Percentiles rank a stretch among this genome's conserved stretches.
Conservation (phyloP, 2,329 filamentous ascomycete genomes). For the Colletotrichum sidae region DNA sequence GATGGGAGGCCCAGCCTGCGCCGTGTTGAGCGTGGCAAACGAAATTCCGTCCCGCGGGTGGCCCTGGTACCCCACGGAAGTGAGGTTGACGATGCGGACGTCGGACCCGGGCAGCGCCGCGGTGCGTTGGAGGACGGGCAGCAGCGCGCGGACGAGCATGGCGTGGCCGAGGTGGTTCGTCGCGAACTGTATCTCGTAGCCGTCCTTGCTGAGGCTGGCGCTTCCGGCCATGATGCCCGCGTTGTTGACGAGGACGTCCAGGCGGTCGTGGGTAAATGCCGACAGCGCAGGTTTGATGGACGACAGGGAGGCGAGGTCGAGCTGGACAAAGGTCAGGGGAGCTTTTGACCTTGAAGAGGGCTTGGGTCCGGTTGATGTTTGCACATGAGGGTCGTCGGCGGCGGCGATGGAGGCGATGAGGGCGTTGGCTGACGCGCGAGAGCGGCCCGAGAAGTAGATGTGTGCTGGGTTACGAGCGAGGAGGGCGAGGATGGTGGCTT, state of each 20-base stretch:
- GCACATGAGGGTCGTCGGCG: background rate
- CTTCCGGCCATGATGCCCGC: constrained; percentile 43
- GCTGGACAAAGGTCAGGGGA: constrained; percentile 49
- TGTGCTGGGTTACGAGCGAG: constrained; percentile 58
- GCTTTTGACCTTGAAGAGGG: background rate
- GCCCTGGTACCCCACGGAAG: constrained; percentile 38
- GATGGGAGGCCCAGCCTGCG: constrained; percentile 9
- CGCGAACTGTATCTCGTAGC: constrained; percentile 42
- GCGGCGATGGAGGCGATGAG: constrained; percentile 51
- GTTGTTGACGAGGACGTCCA: constrained; percentile 50
- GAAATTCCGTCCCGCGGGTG: constrained; percentile 26
- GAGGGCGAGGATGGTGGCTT: constrained; percentile 24
- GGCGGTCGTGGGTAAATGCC: constrained; percentile 47
- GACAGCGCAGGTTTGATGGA: constrained; percentile 48
- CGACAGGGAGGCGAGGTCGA: constrained; percentile 62
- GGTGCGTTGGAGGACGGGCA: constrained; percentile 24
- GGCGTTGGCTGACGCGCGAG: constrained; percentile 54
- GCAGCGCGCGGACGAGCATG: constrained; percentile 43
- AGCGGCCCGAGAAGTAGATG: constrained; percentile 67
- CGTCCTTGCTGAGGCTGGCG: constrained; percentile 37
- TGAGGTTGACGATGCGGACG: constrained; percentile 29
- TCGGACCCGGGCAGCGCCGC: constrained; percentile 17
- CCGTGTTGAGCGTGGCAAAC: constrained; percentile 16
- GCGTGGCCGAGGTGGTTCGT: constrained; percentile 40
- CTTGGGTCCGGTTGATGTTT: background rate